Evolutionary conservation across 2,329 filamentous ascomycete genomes (phyloP).

Genomic region (Myriosclerotinia scirpicola): DNA sequence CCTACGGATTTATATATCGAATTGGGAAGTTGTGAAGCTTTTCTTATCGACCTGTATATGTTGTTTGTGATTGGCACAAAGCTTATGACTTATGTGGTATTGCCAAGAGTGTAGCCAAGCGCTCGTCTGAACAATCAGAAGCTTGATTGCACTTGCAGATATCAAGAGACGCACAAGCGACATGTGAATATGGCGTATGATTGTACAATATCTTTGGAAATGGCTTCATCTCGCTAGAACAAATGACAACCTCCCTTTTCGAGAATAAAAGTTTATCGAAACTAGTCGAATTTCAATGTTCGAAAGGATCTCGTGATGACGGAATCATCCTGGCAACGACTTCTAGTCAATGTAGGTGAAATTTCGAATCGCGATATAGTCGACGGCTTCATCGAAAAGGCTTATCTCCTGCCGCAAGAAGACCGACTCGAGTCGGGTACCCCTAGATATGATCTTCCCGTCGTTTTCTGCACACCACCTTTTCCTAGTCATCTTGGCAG

Average conservation of each 20-base stretch:
- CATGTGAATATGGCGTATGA: slow-evolving; percentile 12
- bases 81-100: neutral
- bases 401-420: slow-evolving; percentile 21
- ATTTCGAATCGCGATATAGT: neutral
- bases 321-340: slow-evolving; percentile 16
- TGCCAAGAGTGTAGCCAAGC: slow-evolving; percentile 18
- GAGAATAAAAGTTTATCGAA: slow-evolving; percentile 9
- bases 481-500: slow-evolving; percentile 13
- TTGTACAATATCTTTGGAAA: slow-evolving; percentile 14
- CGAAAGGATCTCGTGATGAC: slow-evolving; percentile 10
- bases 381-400: slow-evolving; percentile 4
- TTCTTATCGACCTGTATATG: slow-evolving; percentile 15
- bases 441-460: neutral
- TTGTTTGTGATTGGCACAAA: slow-evolving; percentile 9
- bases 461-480: slow-evolving; percentile 4
- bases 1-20: neutral
- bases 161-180: slow-evolving; percentile 21
- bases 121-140: slow-evolving; percentile 14
- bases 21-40: slow-evolving; percentile 20
- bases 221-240: slow-evolving; percentile 14
- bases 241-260: slow-evolving; percentile 21
- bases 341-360: neutral
- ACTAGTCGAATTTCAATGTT: neutral
- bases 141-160: slow-evolving; percentile 13
- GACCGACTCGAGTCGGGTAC: neutral